Conservation (phyloP, 371 early-diverging fungal genomes). For the Apophysomyces ossiformis region DNA sequence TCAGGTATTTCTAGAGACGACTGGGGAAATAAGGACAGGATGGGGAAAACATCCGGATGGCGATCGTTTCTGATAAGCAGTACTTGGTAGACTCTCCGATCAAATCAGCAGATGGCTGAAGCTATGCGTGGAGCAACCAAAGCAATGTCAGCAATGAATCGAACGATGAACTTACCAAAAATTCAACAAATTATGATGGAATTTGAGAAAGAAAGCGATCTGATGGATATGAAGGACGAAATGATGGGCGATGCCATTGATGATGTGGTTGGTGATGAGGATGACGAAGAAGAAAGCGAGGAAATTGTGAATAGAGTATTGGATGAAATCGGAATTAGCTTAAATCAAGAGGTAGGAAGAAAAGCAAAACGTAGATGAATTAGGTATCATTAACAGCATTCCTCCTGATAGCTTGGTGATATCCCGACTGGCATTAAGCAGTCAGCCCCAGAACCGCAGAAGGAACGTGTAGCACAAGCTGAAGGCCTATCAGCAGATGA, state of each 20-base stretch:
- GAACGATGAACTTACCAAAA: slow-evolving; percentile 89
- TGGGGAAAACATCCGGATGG: neutral
- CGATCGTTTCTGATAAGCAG: neutral
- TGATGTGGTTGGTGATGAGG: slow-evolving; percentile 93
- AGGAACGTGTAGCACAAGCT: slow-evolving; percentile 52
- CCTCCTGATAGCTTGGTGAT: slow-evolving; percentile 54
- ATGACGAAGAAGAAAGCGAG: slow-evolving; percentile 91
- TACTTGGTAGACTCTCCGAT: slow-evolving; percentile 74
- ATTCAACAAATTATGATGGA: slow-evolving; percentile 97
- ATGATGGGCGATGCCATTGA: slow-evolving; percentile 98
- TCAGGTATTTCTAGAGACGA: slow-evolving; percentile 61
- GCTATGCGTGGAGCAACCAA: slow-evolving; percentile 96
- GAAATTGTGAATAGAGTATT: slow-evolving; percentile 91
- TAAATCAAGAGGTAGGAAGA: slow-evolving; percentile 62
- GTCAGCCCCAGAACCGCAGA: slow-evolving; percentile 42
- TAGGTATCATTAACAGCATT: neutral
- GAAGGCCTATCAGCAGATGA: slow-evolving; percentile 75
- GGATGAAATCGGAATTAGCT: slow-evolving; percentile 93
- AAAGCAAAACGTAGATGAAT: neutral
- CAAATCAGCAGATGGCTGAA: slow-evolving; percentile 95
- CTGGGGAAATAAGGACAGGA: no score
- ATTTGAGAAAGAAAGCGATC: slow-evolving; percentile 91
- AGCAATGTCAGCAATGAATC: slow-evolving; percentile 97
- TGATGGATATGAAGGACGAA: slow-evolving; percentile 99
- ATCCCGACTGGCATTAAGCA: slow-evolving; percentile 63